Base-by-base conservation (phyloP, 2,329 filamentous ascomycete genomes). In the Fusarium citri region DNA sequence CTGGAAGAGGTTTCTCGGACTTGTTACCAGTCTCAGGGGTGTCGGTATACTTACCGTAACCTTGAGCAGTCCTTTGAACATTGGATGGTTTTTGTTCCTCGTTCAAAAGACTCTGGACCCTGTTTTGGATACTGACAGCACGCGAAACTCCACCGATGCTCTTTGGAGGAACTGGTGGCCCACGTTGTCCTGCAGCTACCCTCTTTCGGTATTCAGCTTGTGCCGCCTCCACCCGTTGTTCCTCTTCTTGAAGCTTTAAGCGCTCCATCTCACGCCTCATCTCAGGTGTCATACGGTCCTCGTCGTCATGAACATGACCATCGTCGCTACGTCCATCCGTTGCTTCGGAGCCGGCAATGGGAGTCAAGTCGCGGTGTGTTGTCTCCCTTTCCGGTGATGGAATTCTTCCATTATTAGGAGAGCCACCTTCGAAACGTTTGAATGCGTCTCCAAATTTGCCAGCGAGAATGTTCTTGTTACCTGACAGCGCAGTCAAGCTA, bases 391-490 rank as follows among this genome's bases (percentile, higher is more conserved):
- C 79, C 6, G 85, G 86, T 8, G 86, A 87, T 3, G 85, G 82
- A 16, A 83, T 83, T 37, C 84, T 81, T 9, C 77, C 18, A 73
- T 74, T 14, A 71, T 68, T 23, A 50, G 69, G 74, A 76, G 64
- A 79, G 63, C 84, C 87, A 25, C 83, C 85, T 78, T 99, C 96
- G 72, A 98, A 98, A 8, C 92, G 88, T 76, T 95, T 94, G 82
- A 98, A 98, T 5, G 95, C 94, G 74, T 98, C 94, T 1, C 94
- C 94, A 78, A 98, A 98, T 72, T 92, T 94, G 25, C 94, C 93
- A 8, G 90, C 91, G n/a, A 98, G 84, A 40, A 97, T 89, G 60
- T 89, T 93, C 79, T 96, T 97, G 26, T 92, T 92, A 41, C 89
- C 89, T 9, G 91, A 89, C 20, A 93, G 80, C 1, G 91, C 89